Evolutionary conservation across 2,329 filamentous ascomycete species (phyloP).

Genomic region (Aspergillaceae sp.): DNA sequence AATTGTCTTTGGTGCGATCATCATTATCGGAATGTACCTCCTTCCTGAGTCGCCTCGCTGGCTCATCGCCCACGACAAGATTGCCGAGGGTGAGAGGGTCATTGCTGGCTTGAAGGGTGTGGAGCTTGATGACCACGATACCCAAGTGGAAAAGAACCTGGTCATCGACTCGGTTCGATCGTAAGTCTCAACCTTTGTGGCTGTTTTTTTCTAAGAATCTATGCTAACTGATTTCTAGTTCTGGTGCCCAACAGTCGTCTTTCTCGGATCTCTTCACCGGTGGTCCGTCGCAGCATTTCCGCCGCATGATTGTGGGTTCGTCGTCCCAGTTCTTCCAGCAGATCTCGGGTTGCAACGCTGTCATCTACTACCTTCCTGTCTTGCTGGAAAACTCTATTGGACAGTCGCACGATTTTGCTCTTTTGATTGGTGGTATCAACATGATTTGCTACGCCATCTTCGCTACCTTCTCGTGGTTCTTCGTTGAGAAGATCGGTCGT

Average conservation of each 20-base stretch:
- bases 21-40: constrained; percentile 25
- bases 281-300: constrained; percentile 1
- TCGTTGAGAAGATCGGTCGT: constrained; percentile 1
- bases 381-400: neutral
- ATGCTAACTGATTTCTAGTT: neutral
- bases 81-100: constrained; percentile 35
- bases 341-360: constrained; percentile 1
- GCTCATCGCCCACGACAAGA: constrained; percentile 29
- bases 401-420: neutral
- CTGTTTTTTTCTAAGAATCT: neutral
- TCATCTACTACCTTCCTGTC: constrained; percentile 1
- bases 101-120: constrained; percentile 38
- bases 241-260: neutral
- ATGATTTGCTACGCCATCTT: constrained; percentile 1
- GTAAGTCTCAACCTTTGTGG: constrained; percentile 29
- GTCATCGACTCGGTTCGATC: neutral
- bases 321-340: constrained; percentile 1
- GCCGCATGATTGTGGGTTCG: constrained; percentile 1
- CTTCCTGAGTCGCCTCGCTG: constrained; percentile 32
- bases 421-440: constrained; percentile 1
- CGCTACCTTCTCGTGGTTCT: constrained; percentile 1
- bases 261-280: constrained; percentile 1
- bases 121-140: constrained; percentile 21
- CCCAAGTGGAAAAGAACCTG: neutral
- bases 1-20: constrained; percentile 34